These are phyloP conservation scores for Cladosporium sp. DNA, from an alignment of 2,329 filamentous ascomycete genomes.

Conservation along the genomic window DNA sequence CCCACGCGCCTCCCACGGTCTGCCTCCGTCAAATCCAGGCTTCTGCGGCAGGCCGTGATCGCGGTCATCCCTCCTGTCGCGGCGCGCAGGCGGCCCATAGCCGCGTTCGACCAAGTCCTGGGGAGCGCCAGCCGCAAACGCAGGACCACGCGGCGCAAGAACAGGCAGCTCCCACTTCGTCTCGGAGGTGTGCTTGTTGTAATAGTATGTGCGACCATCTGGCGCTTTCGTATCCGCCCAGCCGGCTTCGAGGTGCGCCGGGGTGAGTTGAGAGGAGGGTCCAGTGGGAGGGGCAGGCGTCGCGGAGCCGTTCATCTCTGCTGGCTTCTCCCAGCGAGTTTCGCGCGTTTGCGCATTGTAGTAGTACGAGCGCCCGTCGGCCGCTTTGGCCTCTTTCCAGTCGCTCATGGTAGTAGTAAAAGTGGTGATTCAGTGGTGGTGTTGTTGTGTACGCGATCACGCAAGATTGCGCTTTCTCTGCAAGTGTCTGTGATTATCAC, in stretches of 20 bases:
- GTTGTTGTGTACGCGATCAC: too few species aligned
- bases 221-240: slow-evolving; percentile 91
- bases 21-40: slow-evolving; percentile 29
- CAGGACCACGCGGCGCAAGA: slow-evolving; percentile 16
- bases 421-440: too few species aligned
- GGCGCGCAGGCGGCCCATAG: slow-evolving; percentile 18
- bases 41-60: slow-evolving; percentile 40
- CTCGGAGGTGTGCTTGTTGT: slow-evolving; percentile 83
- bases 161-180: slow-evolving; percentile 89
- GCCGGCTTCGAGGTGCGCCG: slow-evolving; percentile 60
- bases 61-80: slow-evolving; percentile 26
- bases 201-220: slow-evolving; percentile 86
- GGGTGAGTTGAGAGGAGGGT: slow-evolving; percentile 35
- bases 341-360: slow-evolving; percentile 80
- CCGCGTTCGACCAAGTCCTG: slow-evolving; percentile 15
- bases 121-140: slow-evolving; percentile 53
- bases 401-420: slow-evolving; percentile 5
- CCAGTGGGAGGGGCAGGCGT: slow-evolving; percentile 76
- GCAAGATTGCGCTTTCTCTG: too few species aligned
- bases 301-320: slow-evolving; percentile 46
- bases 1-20: slow-evolving; percentile 27
- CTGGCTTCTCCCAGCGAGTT: slow-evolving; percentile 92
- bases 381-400: slow-evolving; percentile 24
- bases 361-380: slow-evolving; percentile 72
- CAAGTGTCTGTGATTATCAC: too few species aligned